These are phyloP conservation scores for Aspergillus ustus DNA, from an alignment of 2,329 filamentous ascomycete species.

Conservation along the genomic window DNA sequence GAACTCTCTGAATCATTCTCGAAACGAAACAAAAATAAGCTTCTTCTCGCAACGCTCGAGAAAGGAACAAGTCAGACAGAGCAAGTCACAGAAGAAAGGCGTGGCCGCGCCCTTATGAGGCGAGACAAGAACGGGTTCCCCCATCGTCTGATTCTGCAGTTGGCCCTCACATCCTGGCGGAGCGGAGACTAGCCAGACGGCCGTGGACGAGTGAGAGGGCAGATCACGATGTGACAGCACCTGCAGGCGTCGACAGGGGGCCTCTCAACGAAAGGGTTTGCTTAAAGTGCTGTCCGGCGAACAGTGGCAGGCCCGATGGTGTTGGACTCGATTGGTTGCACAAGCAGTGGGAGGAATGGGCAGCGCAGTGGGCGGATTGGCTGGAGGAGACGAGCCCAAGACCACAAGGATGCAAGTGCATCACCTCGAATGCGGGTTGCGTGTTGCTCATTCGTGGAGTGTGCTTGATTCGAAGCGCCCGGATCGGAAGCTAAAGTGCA, in stretches of 20 bases:
- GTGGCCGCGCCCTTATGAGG: slow-evolving; percentile 38
- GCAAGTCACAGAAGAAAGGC: slow-evolving; percentile 22
- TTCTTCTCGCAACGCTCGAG: slow-evolving; percentile 17
- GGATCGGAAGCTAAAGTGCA: slow-evolving; percentile 30
- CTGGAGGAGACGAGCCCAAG: slow-evolving; percentile 11
- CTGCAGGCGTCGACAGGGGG: slow-evolving; percentile 30
- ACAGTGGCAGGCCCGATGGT: background rate
- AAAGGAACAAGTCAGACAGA: slow-evolving; percentile 16
- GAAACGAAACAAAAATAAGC: slow-evolving; percentile 23
- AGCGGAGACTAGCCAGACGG: slow-evolving; percentile 16
- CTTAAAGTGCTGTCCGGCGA: slow-evolving; percentile 1
- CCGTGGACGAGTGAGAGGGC: slow-evolving; percentile 34
- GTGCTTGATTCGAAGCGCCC: slow-evolving; percentile 34
- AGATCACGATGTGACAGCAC: slow-evolving; percentile 36
- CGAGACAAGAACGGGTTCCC: slow-evolving; percentile 15
- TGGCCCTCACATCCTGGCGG: slow-evolving; percentile 16
- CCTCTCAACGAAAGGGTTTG: slow-evolving; percentile 7
- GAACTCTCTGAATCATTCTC: slow-evolving; percentile 8
- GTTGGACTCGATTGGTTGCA: slow-evolving; percentile 13
- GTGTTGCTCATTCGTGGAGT: slow-evolving; percentile 33
- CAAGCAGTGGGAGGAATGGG: slow-evolving; percentile 3
- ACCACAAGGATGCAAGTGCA: slow-evolving; percentile 36
- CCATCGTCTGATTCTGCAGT: slow-evolving; percentile 24
- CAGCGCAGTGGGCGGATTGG: slow-evolving; percentile 9
- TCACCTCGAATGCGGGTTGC: slow-evolving; percentile 29